phyloP scores from a whole-genome alignment of 176 grass and related monocot species.

The Triticum turgidum region DNA sequence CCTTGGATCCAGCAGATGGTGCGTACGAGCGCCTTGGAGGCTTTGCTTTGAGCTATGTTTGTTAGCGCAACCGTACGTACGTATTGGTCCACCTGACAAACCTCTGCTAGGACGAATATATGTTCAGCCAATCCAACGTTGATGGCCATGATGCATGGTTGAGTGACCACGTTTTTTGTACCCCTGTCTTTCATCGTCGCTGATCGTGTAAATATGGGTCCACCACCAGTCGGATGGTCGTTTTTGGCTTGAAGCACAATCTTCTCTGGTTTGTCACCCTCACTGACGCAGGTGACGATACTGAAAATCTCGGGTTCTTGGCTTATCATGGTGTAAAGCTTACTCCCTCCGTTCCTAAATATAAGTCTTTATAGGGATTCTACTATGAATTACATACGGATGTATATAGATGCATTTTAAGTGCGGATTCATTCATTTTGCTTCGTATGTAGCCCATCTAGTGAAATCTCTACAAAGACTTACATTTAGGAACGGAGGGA shows the following conservation, averaged over 20 bases:
- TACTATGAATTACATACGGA: no score
- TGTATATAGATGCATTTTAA: no score
- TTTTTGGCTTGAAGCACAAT: background rate
- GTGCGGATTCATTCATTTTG: no score
- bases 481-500: no score
- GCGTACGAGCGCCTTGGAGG: background rate
- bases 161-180: background rate
- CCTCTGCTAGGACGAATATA: background rate
- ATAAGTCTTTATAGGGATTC: no score
- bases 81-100: background rate
- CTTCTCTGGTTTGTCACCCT: conserved; percentile 19
- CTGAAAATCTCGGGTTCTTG: conserved; percentile 2
- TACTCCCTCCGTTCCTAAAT: background rate
- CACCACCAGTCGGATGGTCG: conserved; percentile 6
- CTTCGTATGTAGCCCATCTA: no score
- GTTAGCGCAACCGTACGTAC: background rate
- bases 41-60: background rate
- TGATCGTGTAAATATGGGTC: background rate
- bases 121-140: background rate
- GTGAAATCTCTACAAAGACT: no score
- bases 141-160: background rate
- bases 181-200: background rate
- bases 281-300: conserved; percentile 18
- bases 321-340: background rate
- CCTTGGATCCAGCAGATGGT: background rate